Evolutionary conservation across 179 eudicot genomes (phyloP).

Genomic region (Gypsophila paniculata): DNA sequence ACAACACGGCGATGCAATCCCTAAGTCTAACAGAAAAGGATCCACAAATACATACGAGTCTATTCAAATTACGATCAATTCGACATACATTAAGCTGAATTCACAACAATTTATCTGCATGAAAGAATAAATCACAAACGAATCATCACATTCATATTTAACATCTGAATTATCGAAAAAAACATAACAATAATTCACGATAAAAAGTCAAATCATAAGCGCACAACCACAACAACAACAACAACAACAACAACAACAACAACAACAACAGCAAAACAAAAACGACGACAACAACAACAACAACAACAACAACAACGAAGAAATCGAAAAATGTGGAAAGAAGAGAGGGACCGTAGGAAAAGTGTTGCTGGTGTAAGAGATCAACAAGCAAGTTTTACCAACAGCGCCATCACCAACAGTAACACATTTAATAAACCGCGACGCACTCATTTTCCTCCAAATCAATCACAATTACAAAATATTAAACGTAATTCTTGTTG

Average conservation of each 20-base stretch:
- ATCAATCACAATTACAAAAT: not conserved
- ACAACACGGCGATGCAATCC: not conserved
- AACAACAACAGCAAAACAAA: too few relatives aligned
- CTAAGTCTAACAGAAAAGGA: not conserved
- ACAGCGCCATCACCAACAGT: slow-evolving; percentile 45
- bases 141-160: not conserved
- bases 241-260: not conserved
- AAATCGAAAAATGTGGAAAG: too few relatives aligned
- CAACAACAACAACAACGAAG: not conserved
- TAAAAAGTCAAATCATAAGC: not conserved
- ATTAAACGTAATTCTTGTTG: not conserved
- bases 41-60: not conserved
- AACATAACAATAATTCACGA: not conserved
- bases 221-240: not conserved
- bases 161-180: not conserved
- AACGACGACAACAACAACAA: too few relatives aligned
- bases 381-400: slow-evolving; percentile 43
- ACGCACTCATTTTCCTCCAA: slow-evolving; percentile 29
- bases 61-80: not conserved
- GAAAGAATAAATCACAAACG: not conserved
- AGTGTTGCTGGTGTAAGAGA: slow-evolving; percentile 45
- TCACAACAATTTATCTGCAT: not conserved
- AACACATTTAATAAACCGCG: slow-evolving; percentile 41
- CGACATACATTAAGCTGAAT: not conserved
- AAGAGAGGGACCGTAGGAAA: slow-evolving; percentile 48